Conservation (phyloP, 169 alveolate species). For the Condylostoma magnum region DNA sequence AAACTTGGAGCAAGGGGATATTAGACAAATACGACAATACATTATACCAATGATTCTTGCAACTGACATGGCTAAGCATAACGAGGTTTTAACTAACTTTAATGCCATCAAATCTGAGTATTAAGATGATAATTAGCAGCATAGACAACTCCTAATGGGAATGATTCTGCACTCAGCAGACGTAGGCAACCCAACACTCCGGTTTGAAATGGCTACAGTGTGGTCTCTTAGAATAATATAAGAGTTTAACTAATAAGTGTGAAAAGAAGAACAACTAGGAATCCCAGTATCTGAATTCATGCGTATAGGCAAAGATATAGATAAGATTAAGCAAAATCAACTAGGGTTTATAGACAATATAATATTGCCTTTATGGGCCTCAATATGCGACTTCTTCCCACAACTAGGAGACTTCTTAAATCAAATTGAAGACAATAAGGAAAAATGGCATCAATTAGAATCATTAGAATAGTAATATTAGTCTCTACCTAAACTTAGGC, state of each 20-base stretch:
- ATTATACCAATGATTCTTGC: conserved; percentile 42
- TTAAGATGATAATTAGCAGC: not conserved
- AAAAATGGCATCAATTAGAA: too few relatives aligned
- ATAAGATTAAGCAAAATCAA: conserved; percentile 18
- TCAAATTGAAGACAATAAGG: too few relatives aligned
- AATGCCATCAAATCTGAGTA: not conserved
- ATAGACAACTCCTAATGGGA: conserved; percentile 6
- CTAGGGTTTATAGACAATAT: conserved; percentile 19
- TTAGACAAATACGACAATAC: conserved; percentile 33
- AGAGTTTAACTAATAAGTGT: conserved; percentile 7
- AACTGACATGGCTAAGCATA: conserved; percentile 56
- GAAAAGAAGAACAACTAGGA: conserved; percentile 13
- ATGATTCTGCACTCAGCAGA: conserved; percentile 25
- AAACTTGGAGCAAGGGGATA: conserved; percentile 30
- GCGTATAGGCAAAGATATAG: conserved; percentile 14
- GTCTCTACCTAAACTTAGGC: too few relatives aligned
- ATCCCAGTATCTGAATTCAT: conserved; percentile 17
- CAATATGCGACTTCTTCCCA: too few relatives aligned
- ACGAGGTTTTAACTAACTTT: conserved; percentile 25
- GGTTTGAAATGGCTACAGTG: conserved; percentile 23
- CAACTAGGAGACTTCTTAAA: too few relatives aligned
- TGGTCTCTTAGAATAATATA: conserved; percentile 19
- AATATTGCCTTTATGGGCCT: conserved; percentile 21
- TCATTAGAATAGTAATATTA: too few relatives aligned
- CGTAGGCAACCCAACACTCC: conserved; percentile 14